phyloP scores from a whole-genome alignment of 768 basidiomycete species.

The Sarcomyxa edulis region DNA sequence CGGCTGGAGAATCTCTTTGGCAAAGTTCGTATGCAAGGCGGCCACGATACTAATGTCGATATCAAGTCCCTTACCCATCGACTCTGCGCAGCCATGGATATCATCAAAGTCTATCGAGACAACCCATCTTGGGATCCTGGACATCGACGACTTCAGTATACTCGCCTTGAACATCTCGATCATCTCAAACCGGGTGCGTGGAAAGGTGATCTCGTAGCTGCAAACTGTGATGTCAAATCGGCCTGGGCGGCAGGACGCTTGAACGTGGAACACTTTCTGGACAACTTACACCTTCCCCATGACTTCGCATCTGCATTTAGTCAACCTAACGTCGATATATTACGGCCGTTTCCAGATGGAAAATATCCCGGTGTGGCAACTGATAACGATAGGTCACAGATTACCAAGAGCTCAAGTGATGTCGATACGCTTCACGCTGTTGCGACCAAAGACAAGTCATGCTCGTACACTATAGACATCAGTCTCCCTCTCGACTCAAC shows the following conservation, averaged over 20 bases:
- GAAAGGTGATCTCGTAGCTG: neutral
- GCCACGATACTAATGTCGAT: conserved; percentile 15
- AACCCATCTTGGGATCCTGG: neutral
- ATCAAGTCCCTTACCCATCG: conserved; percentile 6
- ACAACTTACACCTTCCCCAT: too few relatives aligned
- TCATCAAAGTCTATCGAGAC: neutral
- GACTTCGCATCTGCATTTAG: too few relatives aligned
- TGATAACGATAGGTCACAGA: too few relatives aligned
- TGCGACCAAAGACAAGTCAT: too few relatives aligned
- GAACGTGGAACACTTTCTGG: too few relatives aligned
- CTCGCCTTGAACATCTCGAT: neutral
- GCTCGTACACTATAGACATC: too few relatives aligned
- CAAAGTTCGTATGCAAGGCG: conserved; percentile 15
- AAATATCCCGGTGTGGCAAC: too few relatives aligned
- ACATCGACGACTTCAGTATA: neutral
- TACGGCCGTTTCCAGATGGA: too few relatives aligned
- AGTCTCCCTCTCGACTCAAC: too few relatives aligned
- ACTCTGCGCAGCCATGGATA: neutral
- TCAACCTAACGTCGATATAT: too few relatives aligned
- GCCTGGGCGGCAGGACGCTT: neutral
- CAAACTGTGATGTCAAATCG: neutral
- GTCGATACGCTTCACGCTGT: too few relatives aligned
- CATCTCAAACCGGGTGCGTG: conserved; percentile 1
- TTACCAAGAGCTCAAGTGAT: too few relatives aligned
- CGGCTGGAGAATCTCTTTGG: conserved; percentile 23